These are phyloP conservation scores for Phaeotremella fagi DNA, from an alignment of 768 basidiomycete species.

Conservation along the genomic window DNA sequence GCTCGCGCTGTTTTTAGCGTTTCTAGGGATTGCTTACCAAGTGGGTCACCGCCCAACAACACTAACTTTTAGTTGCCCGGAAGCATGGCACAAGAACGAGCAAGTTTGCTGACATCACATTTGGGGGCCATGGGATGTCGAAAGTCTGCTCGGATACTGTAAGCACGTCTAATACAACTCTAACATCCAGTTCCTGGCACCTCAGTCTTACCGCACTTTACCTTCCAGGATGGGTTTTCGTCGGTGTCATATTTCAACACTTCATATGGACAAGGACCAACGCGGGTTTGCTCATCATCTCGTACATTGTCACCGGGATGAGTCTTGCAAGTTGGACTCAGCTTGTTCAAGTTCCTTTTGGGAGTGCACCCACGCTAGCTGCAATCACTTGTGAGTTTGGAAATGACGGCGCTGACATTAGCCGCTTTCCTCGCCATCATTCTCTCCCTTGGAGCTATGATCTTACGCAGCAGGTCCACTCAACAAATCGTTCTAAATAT, in stretches of 20 bases:
- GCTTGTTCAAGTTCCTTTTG: conserved; percentile 24
- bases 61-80: conserved; percentile 52
- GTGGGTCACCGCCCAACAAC: conserved; percentile 44
- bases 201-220: conserved; percentile 62
- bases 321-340: conserved; percentile 29
- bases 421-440: conserved; percentile 58
- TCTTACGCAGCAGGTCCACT: conserved; percentile 53
- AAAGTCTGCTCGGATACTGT: conserved; percentile 65
- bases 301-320: conserved; percentile 59
- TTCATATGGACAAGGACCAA: conserved; percentile 64
- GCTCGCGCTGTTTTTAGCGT: conserved; percentile 66
- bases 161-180: conserved; percentile 27
- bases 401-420: conserved; percentile 51
- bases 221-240: conserved; percentile 70
- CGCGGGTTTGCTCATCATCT: conserved; percentile 58
- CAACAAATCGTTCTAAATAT: conserved; percentile 62
- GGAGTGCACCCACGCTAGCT: conserved; percentile 24
- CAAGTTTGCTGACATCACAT: conserved; percentile 62
- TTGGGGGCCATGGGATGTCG: conserved; percentile 75
- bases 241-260: conserved; percentile 62
- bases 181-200: conserved; percentile 57
- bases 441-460: conserved; percentile 63
- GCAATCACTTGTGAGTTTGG: conserved; percentile 53
- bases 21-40: conserved; percentile 70
- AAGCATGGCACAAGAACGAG: conserved; percentile 62